Base-by-base conservation (phyloP, 2,329 filamentous ascomycete genomes). In the Cladosporium sp. region DNA sequence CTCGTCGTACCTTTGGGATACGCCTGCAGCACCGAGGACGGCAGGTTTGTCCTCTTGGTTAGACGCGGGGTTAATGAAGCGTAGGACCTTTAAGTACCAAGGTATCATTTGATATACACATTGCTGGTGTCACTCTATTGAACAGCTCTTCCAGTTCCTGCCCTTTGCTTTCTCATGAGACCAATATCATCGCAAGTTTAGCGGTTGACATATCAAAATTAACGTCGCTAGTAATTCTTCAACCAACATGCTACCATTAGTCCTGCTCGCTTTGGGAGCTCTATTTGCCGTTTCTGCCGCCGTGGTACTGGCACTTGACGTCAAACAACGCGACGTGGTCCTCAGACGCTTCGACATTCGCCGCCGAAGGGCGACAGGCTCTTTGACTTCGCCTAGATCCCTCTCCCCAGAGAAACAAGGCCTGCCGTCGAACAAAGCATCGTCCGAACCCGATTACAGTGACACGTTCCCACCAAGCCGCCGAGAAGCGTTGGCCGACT, bases 381-480 rank as follows among this genome's bases (percentile, higher is more conserved):
- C 75, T 9, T 68, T 65, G 53, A 79, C 76, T n/a, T 76, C 78
- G 36, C 75, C 77, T 33, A 71, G 72, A 43, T 79, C 76, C 1
- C 56, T 79, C 8, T 78, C 76, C 1, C 75, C 75, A 2, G 68
- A 71, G n/a, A 76, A 75, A 60, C 68, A 68, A 54, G 50, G 68
- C 43, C 50, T 62, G 35, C 19, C 58, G 25, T 25, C 57, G 4
- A 60, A 58, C 12, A 64, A 65, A 43, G 25, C 50, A 54, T 27
- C 45, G 11, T 35, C 51, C 16, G 36, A 13, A 8, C 45, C 18
- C 7, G 45, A 40, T 13, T 78, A 78, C 62, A 67, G 60, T n/a
- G 66, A 72, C 50, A 66, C 68, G 0, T 74, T 80, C 20, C 80
- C 80, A 6, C 79, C 80, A 2, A 74, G 72, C 43, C 72, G 76